A percentile compares a stretch with the other conserved stretches of the same genome.
These are phyloP conservation scores for Salicornia ramosissima DNA, from an alignment of 148 eudicot species.

Conservation along the genomic window DNA sequence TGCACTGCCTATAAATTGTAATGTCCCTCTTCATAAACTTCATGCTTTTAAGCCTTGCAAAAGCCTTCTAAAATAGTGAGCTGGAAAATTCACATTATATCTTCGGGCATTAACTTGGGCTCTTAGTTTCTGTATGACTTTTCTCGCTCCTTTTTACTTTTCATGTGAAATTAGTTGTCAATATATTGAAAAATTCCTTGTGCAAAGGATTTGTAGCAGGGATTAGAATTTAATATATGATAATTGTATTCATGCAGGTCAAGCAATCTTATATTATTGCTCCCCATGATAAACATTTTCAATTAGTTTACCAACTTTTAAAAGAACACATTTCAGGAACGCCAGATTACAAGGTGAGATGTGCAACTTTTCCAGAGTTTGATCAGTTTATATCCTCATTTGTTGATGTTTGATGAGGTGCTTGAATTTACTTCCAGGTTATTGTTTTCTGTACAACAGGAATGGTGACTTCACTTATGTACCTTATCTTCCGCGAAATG, in stretches of 20 bases:
- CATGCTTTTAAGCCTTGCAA: no score
- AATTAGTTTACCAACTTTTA: constrained; percentile 59
- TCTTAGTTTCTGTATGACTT: background rate
- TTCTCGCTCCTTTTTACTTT: no score
- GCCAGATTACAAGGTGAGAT: constrained; percentile 67
- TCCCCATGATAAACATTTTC: constrained; percentile 77
- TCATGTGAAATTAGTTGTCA: no score
- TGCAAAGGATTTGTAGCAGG: background rate
- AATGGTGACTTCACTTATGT: constrained; percentile 86
- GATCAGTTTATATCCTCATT: background rate
- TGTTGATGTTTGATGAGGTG: constrained; percentile 13
- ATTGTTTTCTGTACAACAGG: constrained; percentile 87
- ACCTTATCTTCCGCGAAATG: constrained; percentile 66
- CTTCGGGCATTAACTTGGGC: background rate
- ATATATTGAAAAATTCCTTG: background rate
- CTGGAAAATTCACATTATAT: background rate
- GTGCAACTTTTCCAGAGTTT: background rate
- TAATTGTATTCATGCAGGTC: constrained; percentile 43
- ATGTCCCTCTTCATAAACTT: no score
- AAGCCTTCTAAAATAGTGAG: no score
- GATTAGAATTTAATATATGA: background rate
- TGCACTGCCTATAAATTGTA: no score
- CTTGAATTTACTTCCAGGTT: constrained; percentile 40
- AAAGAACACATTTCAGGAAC: constrained; percentile 56
- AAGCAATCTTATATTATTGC: constrained; percentile 70